Percentiles rank a stretch among this genome's conserved stretches.
These are phyloP conservation scores for Suillus hirtellus DNA, from an alignment of 768 basidiomycete genomes.

Conservation along the genomic window DNA sequence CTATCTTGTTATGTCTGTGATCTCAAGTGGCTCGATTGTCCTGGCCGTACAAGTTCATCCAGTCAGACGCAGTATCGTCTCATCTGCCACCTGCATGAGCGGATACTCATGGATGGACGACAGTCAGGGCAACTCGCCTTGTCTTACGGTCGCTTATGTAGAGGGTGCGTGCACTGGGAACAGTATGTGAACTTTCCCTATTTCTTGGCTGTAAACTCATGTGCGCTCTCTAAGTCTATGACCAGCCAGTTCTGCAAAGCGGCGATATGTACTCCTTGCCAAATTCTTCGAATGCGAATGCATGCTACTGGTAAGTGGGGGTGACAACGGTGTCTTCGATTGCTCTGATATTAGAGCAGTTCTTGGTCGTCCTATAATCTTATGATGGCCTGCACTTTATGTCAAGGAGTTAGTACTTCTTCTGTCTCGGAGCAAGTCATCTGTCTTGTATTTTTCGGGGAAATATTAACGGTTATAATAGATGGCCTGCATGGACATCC, in stretches of 20 bases:
- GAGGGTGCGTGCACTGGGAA: constrained; percentile 11
- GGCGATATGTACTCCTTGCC: constrained; percentile 24
- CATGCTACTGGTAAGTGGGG: constrained; percentile 29
- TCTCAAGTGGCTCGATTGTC: not conserved
- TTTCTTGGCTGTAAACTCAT: not conserved
- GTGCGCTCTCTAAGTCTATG: constrained; percentile 18
- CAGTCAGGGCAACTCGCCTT: constrained; percentile 18
- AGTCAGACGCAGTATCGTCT: constrained; percentile 11
- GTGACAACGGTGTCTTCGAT: not conserved
- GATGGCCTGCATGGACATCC: constrained; percentile 22
- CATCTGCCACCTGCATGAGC: constrained; percentile 20
- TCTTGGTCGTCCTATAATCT: constrained; percentile 62
- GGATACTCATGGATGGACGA: constrained; percentile 30
- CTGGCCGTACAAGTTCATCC: constrained; percentile 15
- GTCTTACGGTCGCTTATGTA: constrained; percentile 30
- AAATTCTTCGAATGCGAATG: constrained; percentile 22
- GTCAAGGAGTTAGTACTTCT: constrained; percentile 38
- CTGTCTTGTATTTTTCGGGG: not conserved
- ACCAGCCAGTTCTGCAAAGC: constrained; percentile 23
- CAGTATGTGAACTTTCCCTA: constrained; percentile 16
- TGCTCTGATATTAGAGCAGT: constrained; percentile 26
- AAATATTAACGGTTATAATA: constrained; percentile 3
- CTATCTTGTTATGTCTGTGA: not conserved
- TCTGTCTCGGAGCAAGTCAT: constrained; percentile 32
- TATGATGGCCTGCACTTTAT: constrained; percentile 50